phyloP scores from a whole-genome alignment of 2,329 filamentous ascomycete genomes.

The Alternaria viburni region DNA sequence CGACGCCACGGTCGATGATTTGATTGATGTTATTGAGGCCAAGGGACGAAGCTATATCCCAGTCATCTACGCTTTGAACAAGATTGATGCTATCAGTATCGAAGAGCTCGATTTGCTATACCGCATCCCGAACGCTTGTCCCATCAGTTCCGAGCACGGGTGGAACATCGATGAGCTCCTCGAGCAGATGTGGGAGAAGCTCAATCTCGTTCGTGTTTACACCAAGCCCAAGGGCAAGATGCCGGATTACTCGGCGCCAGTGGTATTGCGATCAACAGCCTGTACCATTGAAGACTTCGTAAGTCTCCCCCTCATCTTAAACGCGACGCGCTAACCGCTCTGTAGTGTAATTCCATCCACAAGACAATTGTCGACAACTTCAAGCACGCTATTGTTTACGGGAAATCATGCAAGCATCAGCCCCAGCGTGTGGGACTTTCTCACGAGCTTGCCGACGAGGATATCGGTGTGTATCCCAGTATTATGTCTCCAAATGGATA shows the following conservation, averaged over 20 bases:
- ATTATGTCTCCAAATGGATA: conserved; percentile 13
- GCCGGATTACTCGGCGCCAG: conserved; percentile 90
- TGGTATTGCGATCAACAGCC: conserved; percentile 81
- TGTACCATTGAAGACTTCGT: conserved; percentile 98
- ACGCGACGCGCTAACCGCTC: conserved; percentile 44
- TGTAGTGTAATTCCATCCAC: conserved; percentile 94
- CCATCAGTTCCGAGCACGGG: conserved; percentile 91
- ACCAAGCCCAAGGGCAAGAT: conserved; percentile 96
- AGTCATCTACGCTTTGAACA: conserved; percentile 99
- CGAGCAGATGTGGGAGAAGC: conserved; percentile 98
- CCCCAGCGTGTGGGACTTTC: conserved; percentile 90
- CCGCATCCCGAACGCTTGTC: conserved; percentile 94
- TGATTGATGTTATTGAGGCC: conserved; percentile 95
- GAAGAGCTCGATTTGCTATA: conserved; percentile 97
- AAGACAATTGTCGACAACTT: conserved; percentile 95
- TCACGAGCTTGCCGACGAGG: conserved; percentile 94
- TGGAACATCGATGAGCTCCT: conserved; percentile 98
- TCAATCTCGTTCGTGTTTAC: conserved; percentile 89
- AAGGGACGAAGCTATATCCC: conserved; percentile 96
- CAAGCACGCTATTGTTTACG: conserved; percentile 94
- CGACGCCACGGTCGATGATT: conserved; percentile 94
- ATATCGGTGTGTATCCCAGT: conserved; percentile 74
- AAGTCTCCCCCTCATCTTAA: conserved; percentile 54
- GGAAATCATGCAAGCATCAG: conserved; percentile 98
- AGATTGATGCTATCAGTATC: conserved; percentile 97